phyloP scores from a whole-genome alignment of 352 stramenopile genomes.

The Thalassiosira livingstoniorum region DNA sequence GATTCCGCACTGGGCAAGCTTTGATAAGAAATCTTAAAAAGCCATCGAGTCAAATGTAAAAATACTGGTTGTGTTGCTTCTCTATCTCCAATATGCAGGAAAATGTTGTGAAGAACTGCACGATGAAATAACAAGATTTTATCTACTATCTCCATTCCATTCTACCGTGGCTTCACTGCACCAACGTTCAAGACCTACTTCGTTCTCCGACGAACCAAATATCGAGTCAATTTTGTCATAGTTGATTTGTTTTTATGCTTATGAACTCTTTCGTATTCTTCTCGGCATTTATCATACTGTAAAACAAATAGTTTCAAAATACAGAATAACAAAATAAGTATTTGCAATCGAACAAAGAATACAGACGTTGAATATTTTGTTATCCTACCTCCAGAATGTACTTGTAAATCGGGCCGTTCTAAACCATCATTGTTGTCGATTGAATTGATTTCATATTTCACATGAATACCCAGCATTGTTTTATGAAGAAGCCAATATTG shows the following conservation, averaged over 20 bases:
- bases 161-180: not conserved
- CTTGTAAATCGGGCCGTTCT: conserved; percentile 62
- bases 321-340: conserved; percentile 4
- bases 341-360: not conserved
- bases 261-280: conserved; percentile 52
- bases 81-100: too few species aligned
- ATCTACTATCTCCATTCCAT: conserved; percentile 4
- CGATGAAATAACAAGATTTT: not conserved
- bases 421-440: not conserved
- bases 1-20: too few species aligned
- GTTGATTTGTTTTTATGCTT: conserved; percentile 53
- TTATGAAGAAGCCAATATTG: not conserved
- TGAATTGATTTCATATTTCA: conserved; percentile 14
- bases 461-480: conserved; percentile 9
- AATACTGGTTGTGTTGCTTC: too few species aligned
- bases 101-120: too few species aligned
- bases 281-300: conserved; percentile 55
- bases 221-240: conserved; percentile 61
- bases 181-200: conserved; percentile 40
- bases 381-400: conserved; percentile 55
- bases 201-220: conserved; percentile 55
- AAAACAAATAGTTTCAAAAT: conserved; percentile 12
- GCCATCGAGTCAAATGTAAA: too few species aligned
- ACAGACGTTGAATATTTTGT: not conserved
- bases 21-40: too few species aligned